Evolutionary conservation across 495 filamentous ascomycete species (phyloP).

Genomic region (Podospora pseudocomata): DNA sequence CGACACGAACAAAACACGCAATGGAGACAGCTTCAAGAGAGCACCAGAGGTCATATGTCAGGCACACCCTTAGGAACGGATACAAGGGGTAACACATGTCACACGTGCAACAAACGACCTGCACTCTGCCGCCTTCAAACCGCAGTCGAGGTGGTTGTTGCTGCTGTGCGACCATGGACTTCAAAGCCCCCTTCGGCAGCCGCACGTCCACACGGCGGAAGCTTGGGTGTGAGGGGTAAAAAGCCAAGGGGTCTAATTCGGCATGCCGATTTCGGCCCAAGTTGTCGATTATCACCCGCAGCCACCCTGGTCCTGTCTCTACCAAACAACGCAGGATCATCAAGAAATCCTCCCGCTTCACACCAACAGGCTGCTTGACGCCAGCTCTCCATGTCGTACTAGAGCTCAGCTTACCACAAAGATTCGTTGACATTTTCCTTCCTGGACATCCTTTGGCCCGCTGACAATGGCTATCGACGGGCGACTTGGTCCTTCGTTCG

Average conservation of each 20-base stretch:
- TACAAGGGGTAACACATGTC: slow-evolving; percentile 14
- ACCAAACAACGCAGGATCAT: background rate
- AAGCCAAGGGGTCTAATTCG: slow-evolving; percentile 19
- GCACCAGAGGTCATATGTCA: background rate
- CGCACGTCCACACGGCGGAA: background rate
- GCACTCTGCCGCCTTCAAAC: slow-evolving; percentile 24
- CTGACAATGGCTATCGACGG: background rate
- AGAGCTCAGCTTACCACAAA: background rate
- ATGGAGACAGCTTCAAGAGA: background rate
- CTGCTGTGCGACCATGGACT: slow-evolving; percentile 28
- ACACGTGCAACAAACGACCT: slow-evolving; percentile 32
- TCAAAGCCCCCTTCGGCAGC: slow-evolving; percentile 17
- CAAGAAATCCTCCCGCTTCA: background rate
- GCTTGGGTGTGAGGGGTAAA: slow-evolving; percentile 26
- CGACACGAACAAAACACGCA: background rate
- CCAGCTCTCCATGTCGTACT: background rate
- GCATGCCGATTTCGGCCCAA: slow-evolving; percentile 40
- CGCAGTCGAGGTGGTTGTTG: slow-evolving; percentile 16
- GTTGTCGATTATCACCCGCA: slow-evolving; percentile 27
- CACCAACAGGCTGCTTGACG: background rate
- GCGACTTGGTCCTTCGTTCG: background rate
- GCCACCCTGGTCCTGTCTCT: background rate
- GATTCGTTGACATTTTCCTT: background rate
- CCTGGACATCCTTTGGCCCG: background rate
- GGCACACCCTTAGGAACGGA: background rate